Base-by-base conservation (phyloP, 1,284 basidiomycete genomes). In the Tilletia walkeri region DNA sequence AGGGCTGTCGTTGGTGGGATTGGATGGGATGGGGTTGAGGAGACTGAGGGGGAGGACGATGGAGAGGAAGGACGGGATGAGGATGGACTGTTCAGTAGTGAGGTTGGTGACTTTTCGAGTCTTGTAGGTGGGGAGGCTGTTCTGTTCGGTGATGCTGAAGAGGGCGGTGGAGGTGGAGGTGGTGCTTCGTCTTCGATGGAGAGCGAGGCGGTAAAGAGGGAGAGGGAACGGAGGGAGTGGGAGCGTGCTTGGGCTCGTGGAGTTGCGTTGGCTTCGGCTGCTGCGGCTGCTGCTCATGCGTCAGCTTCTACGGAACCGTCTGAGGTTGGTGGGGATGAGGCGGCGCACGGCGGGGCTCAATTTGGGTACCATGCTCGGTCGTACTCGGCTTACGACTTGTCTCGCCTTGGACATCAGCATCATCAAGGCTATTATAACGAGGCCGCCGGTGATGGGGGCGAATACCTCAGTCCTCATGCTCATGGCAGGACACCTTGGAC, bases 21-120 rank as follows among this genome's bases (percentile, higher is more conserved):
- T 38, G 59, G 59, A 12, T 63, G 59, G 59, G 59, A 63, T 63
- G 36, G 59, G 41, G 14, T 45, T 45, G 41, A 45, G 41, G 41
- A 45, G 41, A 45, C 14, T 5, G 36, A 38, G 1, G 38, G 16
- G 34, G 10, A n/a, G 34, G 34, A 38, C 10, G 36, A 34, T 34
- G 59, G 20, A 16, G 59, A n/a, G 9, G 59, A 63, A n/a, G 59
- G 34, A 18, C 59, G 34, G 36, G 39, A 16, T 39, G 36, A 45
- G 3, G 41, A 45, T 45, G 41, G 41, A 9, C 41, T 45, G 41
- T 45, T 45, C 41, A 45, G 41, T 45, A 45, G 41, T 45, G 41
- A 45, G 14, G 3, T 45, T 45, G 41, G 41, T 45, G 41, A 45
- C 14, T 45, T 45, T 45, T 7, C 41, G 41, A 45, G 41, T 7